Conservation (phyloP, 495 filamentous ascomycete species). For the Xylaria castorea region DNA sequence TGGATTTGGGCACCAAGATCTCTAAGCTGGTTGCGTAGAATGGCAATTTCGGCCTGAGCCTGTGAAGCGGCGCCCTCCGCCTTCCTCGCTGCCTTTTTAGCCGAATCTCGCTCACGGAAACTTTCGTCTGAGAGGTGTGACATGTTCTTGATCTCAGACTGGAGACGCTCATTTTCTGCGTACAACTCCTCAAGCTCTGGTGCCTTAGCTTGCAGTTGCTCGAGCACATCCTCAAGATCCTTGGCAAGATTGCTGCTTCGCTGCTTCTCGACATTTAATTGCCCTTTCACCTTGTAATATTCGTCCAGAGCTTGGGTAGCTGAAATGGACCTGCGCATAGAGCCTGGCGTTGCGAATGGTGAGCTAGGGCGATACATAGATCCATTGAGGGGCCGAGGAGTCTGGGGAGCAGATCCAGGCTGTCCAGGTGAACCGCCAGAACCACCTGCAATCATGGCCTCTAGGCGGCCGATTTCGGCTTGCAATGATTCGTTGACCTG, state of each 20-base stretch:
- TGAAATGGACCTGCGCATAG: slow-evolving; percentile 55
- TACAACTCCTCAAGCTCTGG: slow-evolving; percentile 72
- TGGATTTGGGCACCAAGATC: slow-evolving; percentile 91
- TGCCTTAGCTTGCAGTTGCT: slow-evolving; percentile 70
- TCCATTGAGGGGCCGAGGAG: slow-evolving; percentile 64
- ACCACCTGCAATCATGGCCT: slow-evolving; percentile 45
- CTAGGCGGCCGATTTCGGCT: slow-evolving; percentile 70
- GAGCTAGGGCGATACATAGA: slow-evolving; percentile 52
- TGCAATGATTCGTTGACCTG: slow-evolving; percentile 74
- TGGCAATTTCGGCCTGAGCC: slow-evolving; percentile 72
- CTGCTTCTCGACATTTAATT: slow-evolving; percentile 67
- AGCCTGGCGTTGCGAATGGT: slow-evolving; percentile 60
- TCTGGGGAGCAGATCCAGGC: slow-evolving; percentile 59
- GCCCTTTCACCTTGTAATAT: slow-evolving; percentile 59
- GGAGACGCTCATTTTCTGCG: slow-evolving; percentile 71
- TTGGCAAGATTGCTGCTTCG: slow-evolving; percentile 72
- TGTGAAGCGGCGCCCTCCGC: slow-evolving; percentile 75
- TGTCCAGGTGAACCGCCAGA: slow-evolving; percentile 37
- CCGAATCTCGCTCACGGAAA: slow-evolving; percentile 63
- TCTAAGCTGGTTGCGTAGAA: slow-evolving; percentile 85
- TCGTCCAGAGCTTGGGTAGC: slow-evolving; percentile 60
- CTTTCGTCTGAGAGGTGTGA: slow-evolving; percentile 69
- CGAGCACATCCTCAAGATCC: slow-evolving; percentile 80
- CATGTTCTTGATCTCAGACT: slow-evolving; percentile 78
- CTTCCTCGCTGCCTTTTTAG: slow-evolving; percentile 69